phyloP scores from a whole-genome alignment of 106 monocot species.

The Dendrobium catenatum region DNA sequence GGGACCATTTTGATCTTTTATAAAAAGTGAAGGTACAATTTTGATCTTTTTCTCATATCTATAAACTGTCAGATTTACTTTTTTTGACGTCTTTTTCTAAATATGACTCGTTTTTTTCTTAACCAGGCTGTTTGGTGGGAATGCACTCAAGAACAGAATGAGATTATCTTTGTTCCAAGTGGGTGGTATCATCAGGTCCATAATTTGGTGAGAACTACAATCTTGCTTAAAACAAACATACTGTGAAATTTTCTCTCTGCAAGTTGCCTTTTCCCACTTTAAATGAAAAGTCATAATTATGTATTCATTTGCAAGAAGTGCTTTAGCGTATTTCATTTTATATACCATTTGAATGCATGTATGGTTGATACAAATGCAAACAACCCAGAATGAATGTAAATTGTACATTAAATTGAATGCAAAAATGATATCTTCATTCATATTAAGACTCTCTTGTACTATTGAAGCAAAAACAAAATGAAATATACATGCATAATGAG shows the following conservation, averaged over 20 bases:
- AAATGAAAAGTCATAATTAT: background rate
- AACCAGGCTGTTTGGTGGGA: conserved; percentile 81
- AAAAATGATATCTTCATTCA: too few species aligned
- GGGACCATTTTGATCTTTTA: too few species aligned
- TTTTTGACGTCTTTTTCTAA: background rate
- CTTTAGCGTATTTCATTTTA: conserved; percentile 1
- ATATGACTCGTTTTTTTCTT: conserved; percentile 8
- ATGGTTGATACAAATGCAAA: background rate
- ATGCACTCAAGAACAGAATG: conserved; percentile 79
- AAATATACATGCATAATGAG: too few species aligned
- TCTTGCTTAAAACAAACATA: background rate
- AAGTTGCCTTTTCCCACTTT: background rate
- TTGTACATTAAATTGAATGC: too few species aligned
- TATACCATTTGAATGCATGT: background rate
- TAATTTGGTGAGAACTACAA: conserved; percentile 55
- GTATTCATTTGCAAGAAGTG: background rate
- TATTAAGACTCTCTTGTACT: too few species aligned
- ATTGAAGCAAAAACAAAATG: too few species aligned
- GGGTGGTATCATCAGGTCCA: conserved; percentile 99
- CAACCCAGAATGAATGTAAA: too few species aligned
- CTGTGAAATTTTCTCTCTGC: background rate
- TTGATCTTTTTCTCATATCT: too few species aligned
- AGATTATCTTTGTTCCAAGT: conserved; percentile 96
- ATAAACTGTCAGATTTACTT: background rate
- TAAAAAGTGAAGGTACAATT: too few species aligned